Evolutionary conservation across 306 rosid genomes (phyloP).

Genomic region (Pyrus betulifolia): DNA sequence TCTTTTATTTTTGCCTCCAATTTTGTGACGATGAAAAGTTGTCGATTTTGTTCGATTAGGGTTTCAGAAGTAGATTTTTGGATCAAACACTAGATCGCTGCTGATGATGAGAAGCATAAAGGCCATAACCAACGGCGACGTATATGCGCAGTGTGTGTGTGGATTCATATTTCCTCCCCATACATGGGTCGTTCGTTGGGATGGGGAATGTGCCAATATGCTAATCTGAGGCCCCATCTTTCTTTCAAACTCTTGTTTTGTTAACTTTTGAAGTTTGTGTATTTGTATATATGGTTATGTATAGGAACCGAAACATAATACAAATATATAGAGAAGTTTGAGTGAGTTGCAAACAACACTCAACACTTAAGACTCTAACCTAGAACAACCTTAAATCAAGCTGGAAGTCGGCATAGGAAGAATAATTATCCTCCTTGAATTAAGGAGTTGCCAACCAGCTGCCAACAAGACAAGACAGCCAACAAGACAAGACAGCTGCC

Average conservation of each 20-base stretch:
- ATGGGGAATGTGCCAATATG: constrained; percentile 74
- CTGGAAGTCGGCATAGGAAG: no score
- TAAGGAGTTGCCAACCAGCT: fast-evolving
- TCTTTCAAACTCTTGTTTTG: no score
- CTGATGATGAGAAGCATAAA: constrained; percentile 12
- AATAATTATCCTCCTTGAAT: no score
- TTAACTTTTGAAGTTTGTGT: no score
- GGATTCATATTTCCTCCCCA: constrained; percentile 10
- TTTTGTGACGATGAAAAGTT: not conserved
- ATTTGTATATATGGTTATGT: no score
- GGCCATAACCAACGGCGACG: constrained; percentile 34
- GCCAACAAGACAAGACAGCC: no score
- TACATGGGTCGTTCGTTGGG: constrained; percentile 40
- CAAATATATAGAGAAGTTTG: no score
- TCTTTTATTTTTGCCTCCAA: not conserved
- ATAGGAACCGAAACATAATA: no score
- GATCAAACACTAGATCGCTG: not conserved
- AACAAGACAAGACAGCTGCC: no score
- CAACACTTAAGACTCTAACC: no score
- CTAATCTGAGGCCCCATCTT: constrained; percentile 58
- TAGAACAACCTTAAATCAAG: no score
- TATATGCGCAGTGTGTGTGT: constrained; percentile 41
- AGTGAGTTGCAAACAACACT: no score
- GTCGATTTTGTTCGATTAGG: not conserved
- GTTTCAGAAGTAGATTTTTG: not conserved